Percentiles rank a stretch among this genome's conserved stretches.
Conservation (phyloP, 2,329 filamentous ascomycete genomes). For the Sclerotinia borealis region DNA sequence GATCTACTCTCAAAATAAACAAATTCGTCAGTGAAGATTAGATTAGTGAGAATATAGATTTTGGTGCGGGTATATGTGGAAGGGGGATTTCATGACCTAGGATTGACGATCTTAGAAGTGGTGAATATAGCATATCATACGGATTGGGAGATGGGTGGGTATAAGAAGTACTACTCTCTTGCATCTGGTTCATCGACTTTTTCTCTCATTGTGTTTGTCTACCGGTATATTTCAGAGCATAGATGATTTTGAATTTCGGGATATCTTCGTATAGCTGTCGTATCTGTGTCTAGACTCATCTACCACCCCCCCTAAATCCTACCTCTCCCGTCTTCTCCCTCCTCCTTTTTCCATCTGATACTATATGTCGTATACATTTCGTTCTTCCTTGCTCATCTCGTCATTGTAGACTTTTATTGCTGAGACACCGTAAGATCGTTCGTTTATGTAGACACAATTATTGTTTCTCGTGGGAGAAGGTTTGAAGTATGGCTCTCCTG, state of each 20-base stretch:
- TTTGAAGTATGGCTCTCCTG: constrained; percentile 23
- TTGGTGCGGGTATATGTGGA: constrained; percentile 14
- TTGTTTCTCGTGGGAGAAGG: constrained; percentile 16
- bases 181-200: no score
- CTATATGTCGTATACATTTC: constrained; percentile 6
- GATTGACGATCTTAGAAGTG: constrained; percentile 20
- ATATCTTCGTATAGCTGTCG: no score
- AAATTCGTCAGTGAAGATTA: constrained; percentile 19
- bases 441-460: constrained; percentile 18
- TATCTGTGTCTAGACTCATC: no score
- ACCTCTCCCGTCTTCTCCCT: no score
- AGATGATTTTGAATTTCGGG: no score
- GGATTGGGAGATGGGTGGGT: neutral
- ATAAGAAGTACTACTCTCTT: neutral
- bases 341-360: neutral
- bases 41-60: neutral
- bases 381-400: constrained; percentile 10
- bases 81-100: constrained; percentile 16
- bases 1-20: constrained; percentile 8
- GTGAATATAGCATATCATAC: constrained; percentile 25
- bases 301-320: no score
- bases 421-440: constrained; percentile 22
- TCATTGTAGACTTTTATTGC: constrained; percentile 5
- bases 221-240: no score
- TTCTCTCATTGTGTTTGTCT: no score